Evolutionary conservation across 2,329 filamentous ascomycete species (phyloP), one percentile per base, ranked within the genome.

Genomic region (Emmonsia crescens): DNA sequence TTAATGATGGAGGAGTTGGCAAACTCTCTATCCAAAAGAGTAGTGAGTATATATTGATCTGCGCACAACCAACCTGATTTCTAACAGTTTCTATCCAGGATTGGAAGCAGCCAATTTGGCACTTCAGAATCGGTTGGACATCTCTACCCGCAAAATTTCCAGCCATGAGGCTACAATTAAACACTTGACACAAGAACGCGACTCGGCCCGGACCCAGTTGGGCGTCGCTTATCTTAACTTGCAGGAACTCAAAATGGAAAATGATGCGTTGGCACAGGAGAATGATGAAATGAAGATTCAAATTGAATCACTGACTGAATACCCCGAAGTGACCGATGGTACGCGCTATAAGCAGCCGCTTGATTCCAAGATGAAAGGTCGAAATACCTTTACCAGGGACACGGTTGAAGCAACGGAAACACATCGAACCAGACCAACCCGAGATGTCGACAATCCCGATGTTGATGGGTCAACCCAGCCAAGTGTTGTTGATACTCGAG

Each of bases 121-220:
- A 19, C 72, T 85, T 31, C 80, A 84, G 64, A 80, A 81, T 29
- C 80, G 80, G 59, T 72, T 85, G 3, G 80, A 84, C 59, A 76
- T 80, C 57, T 75, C 80, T 19, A 80, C 83, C 63, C 80, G 82
- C 49, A 84, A 84, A 70, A 70, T 76, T 2, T 78, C 80, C 24
- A 76, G 82, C 4, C 75, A 80, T 27, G 82, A 85, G 51, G 79
- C 81, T 46, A 77, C 80, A 5, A 76, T 83, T 61, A 81, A 81
- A 67, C 79, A 80, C 19, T 69, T 84, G 48, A 81, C 76, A 21
- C 77, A 80, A 44, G 84, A 86, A 66, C 78, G 82, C 42, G 83
- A 85, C 66, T 79, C 79, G 61, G 78, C 84, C 44, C 76, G 83
- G n/a, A 78, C 78, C 27, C 83, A 85, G 64, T 72, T 85, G 24